Percentiles rank a stretch among this genome's conserved stretches.
phyloP scores from a whole-genome alignment of 164 flowering plant species.

The Liriodendron chinense region DNA sequence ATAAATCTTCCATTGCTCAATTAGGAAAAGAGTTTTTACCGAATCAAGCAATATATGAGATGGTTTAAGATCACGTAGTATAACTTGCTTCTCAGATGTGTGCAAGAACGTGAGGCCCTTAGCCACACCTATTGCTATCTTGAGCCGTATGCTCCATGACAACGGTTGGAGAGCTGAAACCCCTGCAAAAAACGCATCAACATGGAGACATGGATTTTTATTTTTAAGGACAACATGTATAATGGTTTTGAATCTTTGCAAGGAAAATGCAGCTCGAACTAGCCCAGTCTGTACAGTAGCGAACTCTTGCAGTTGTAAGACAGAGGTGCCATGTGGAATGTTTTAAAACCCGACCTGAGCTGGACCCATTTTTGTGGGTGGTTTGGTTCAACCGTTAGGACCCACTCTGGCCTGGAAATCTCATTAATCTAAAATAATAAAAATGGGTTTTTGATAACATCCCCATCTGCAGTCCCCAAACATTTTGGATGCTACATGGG shows the following conservation, averaged over 20 bases:
- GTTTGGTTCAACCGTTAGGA: no score
- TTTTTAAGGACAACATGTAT: background rate
- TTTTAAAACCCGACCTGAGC: background rate
- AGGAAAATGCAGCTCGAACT: background rate
- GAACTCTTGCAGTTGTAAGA: background rate
- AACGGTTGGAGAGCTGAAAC: slow-evolving; percentile 53
- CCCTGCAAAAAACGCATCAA: slow-evolving; percentile 31
- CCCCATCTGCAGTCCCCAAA: no score
- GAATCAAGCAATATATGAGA: slow-evolving; percentile 81
- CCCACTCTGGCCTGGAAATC: no score
- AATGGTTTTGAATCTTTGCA: background rate
- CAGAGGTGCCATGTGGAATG: background rate
- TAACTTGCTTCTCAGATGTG: slow-evolving; percentile 62
- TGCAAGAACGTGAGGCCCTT: slow-evolving; percentile 79
- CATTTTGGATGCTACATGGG: no score
- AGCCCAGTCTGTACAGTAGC: background rate
- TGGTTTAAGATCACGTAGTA: slow-evolving; percentile 83
- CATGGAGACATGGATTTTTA: no score
- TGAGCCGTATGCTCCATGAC: slow-evolving; percentile 69
- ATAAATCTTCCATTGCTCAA: background rate
- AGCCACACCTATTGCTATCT: slow-evolving; percentile 78
- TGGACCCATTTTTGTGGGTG: background rate
- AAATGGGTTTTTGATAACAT: no score
- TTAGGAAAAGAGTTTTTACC: slow-evolving; percentile 30
- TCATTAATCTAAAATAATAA: no score